Percentiles rank a stretch among this genome's conserved stretches.
Evolutionary conservation across 352 stramenopile species (phyloP).

Genomic region (Hyaloperonospora brassicae): DNA sequence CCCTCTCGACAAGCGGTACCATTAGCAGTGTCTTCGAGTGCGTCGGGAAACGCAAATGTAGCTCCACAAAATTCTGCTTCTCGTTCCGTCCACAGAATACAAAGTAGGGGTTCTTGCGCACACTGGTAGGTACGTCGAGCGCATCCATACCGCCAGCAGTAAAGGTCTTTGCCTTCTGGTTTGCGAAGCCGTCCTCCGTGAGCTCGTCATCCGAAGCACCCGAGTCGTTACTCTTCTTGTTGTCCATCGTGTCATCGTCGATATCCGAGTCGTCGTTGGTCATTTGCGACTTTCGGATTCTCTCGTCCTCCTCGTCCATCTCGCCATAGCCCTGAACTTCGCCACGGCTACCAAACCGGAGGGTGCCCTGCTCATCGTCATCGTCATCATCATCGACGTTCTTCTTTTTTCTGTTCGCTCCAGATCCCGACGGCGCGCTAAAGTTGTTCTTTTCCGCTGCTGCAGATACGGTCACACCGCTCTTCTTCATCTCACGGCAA

Average conservation of each 20-base stretch:
- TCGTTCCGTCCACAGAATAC: constrained; percentile 69
- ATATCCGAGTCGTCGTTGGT: constrained; percentile 54
- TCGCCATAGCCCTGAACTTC: constrained; percentile 85
- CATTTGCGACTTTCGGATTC: constrained; percentile 56
- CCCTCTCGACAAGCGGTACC: constrained; percentile 84
- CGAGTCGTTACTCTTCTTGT: constrained; percentile 23
- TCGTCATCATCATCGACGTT: constrained; percentile 75
- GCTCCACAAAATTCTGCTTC: constrained; percentile 76
- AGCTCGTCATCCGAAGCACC: constrained; percentile 32
- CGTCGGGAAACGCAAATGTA: constrained; percentile 82
- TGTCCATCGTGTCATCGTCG: constrained; percentile 39
- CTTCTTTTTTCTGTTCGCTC: constrained; percentile 35
- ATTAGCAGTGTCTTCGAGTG: constrained; percentile 86
- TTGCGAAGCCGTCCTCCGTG: constrained; percentile 27
- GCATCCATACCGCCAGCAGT: constrained; percentile 52
- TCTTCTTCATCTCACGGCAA: constrained; percentile 91
- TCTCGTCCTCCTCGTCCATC: constrained; percentile 92
- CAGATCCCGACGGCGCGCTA: constrained; percentile 18
- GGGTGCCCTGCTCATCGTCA: constrained; percentile 84
- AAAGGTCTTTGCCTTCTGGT: constrained; percentile 38
- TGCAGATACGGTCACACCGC: constrained; percentile 49
- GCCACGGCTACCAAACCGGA: constrained; percentile 67
- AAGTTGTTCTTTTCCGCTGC: constrained; percentile 43
- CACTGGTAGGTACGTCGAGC: constrained; percentile 60
- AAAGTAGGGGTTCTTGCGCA: constrained; percentile 86